Percentiles rank a stretch among this genome's conserved stretches.
phyloP scores from a whole-genome alignment of 768 basidiomycete genomes.

The Porpolomopsis calyptriformis region DNA sequence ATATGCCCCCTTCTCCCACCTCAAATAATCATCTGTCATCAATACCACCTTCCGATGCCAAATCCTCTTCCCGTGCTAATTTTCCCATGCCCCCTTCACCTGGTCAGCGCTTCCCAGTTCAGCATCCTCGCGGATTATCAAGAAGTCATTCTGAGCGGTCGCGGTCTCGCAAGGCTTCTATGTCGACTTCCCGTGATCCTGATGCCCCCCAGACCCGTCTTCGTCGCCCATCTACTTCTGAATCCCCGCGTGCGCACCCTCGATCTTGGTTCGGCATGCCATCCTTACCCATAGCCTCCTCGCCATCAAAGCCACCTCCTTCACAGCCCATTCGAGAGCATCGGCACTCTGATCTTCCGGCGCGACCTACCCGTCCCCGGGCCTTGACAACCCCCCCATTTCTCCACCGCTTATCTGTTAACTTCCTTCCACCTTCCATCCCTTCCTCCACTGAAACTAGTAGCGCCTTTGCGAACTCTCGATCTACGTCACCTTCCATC shows the following conservation, averaged over 20 bases:
- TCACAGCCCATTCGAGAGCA: constrained; percentile 8
- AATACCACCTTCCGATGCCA: constrained; percentile 10
- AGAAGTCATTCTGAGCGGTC: constrained; percentile 34
- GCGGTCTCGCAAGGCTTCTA: constrained; percentile 9
- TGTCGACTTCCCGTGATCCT: neutral
- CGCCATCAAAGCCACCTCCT: constrained; percentile 10
- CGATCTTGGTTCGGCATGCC: constrained; percentile 21
- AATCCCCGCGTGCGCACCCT: constrained; percentile 17
- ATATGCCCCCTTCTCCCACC: constrained; percentile 1
- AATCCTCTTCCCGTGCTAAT: constrained; percentile 22
- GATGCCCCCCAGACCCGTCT: neutral
- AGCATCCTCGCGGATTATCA: constrained; percentile 25
- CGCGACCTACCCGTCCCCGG: constrained; percentile 23
- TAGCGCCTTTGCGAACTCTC: constrained; percentile 12
- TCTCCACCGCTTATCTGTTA: constrained; percentile 59
- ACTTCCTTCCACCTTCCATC: constrained; percentile 43
- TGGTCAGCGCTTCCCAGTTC: neutral
- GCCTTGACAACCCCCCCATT: constrained; percentile 58
- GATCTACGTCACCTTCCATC: constrained; percentile 8
- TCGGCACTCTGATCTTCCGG: constrained; percentile 10
- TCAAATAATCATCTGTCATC: constrained; percentile 1
- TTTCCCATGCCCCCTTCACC: constrained; percentile 12
- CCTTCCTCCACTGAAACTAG: constrained; percentile 23
- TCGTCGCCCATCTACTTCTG: constrained; percentile 35
- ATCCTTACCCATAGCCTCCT: constrained; percentile 14